Evolutionary conservation across 148 eudicot genomes (phyloP), one percentile per base, ranked within the genome.

Genomic region (Silene conica): DNA sequence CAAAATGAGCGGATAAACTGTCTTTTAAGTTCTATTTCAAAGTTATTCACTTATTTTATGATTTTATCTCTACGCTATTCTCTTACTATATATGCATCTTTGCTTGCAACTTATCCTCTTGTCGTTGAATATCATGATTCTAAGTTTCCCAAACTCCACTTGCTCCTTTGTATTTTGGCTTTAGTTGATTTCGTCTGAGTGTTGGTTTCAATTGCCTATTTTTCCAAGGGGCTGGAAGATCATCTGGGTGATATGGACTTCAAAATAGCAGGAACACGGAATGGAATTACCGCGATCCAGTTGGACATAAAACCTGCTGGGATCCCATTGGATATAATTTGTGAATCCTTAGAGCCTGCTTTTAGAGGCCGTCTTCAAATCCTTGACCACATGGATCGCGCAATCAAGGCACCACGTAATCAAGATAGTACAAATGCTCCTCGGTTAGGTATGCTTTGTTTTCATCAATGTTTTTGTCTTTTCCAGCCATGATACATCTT

Each of bases 191-290:
- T 57, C 12, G 2, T 48, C 23, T 23, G 55, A 74, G 18, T 22
- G 1, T 69, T 28, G 21, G 25, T 58, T 22, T 45, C 16, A 21
- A 6, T 66, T 3, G 23, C 67, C 48, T 64, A 52, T 46, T 38
- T 19, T 69, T 48, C 72, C 69, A 78, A 94, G 98, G 98, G 98
- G 61, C 81, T 95, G 75, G 98, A 95, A 86, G 97, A 95, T 87
- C 98, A 95, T 85, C 81, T 92, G 16, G 98, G 98, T 70, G 98
- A 95, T 78, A 95, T 92, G 97, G 98, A 95, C 87, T 95, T 92
- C 66, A 95, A 95, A 83, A 87, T 95, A 83, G 90, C 98, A 48
- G 97, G 98, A 46, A 95, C 98, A 62, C 88, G 97, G 43, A 87
- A 95, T 79, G 97, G 98, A 76, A 71, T 95, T 67, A 95, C 98